Evolutionary conservation across 495 filamentous ascomycete species (phyloP).

Genomic region (Lophiotrema nucula): DNA sequence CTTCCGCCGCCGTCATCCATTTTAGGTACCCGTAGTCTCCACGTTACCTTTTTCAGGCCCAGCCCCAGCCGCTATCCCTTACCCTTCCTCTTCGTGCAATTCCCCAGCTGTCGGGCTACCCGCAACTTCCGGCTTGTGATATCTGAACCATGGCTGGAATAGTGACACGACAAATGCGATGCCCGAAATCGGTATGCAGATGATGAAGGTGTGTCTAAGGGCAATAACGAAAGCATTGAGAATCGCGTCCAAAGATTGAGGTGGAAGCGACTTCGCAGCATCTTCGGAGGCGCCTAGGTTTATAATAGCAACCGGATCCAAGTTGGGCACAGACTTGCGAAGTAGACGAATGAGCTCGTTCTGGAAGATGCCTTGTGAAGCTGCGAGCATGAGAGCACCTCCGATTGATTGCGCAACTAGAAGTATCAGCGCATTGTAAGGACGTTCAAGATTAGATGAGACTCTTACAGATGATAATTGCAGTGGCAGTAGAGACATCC

Average conservation of each 20-base stretch:
- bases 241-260: neutral
- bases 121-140: neutral
- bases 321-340: neutral
- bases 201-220: neutral
- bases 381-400: neutral
- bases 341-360: neutral
- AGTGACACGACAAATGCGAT: neutral
- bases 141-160: constrained; percentile 1
- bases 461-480: neutral
- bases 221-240: neutral
- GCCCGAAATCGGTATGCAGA: neutral
- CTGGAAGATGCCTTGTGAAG: constrained; percentile 3
- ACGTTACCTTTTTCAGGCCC: no score
- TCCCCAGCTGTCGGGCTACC: no score
- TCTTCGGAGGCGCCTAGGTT: neutral
- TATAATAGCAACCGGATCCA: neutral
- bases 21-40: no score
- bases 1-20: no score
- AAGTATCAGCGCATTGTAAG: neutral
- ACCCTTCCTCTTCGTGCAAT: no score
- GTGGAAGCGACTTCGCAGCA: neutral
- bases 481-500: neutral
- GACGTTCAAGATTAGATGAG: no score
- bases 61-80: no score
- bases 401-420: constrained; percentile 1